phyloP scores from a whole-genome alignment of 2,329 filamentous ascomycete genomes.

The Penicillium brevicompactum region DNA sequence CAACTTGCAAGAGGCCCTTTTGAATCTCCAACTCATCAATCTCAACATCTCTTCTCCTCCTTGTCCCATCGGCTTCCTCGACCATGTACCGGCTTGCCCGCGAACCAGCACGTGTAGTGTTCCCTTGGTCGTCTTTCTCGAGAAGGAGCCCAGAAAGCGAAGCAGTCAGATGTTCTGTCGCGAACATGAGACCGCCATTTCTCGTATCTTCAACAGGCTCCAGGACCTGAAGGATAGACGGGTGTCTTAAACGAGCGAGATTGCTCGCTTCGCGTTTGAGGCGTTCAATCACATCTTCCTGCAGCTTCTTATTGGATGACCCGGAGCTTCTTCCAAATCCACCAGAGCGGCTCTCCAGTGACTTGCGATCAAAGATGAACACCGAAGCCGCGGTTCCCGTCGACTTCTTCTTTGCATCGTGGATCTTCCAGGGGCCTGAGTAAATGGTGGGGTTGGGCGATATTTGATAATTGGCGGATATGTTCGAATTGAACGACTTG shows the following conservation, averaged over 20 bases:
- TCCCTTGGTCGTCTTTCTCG: conserved; percentile 88
- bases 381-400: conserved; percentile 87
- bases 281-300: conserved; percentile 88
- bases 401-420: conserved; percentile 95
- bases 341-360: conserved; percentile 69
- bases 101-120: conserved; percentile 66
- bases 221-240: conserved; percentile 86
- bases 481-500: conserved; percentile 93
- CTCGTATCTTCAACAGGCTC: conserved; percentile 95
- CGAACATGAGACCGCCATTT: conserved; percentile 90
- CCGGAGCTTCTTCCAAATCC: conserved; percentile 63
- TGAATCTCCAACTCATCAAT: conserved; percentile 98
- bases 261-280: conserved; percentile 90
- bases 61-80: conserved; percentile 73
- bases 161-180: conserved; percentile 86
- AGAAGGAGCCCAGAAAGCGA: conserved; percentile 80
- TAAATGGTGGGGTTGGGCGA: conserved; percentile 73
- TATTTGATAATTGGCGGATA: conserved; percentile 86
- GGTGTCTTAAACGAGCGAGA: conserved; percentile 84
- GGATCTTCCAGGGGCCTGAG: conserved; percentile 94
- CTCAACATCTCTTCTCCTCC: conserved; percentile 77
- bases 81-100: conserved; percentile 78
- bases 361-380: conserved; percentile 92
- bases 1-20: conserved; percentile 89
- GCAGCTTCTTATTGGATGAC: conserved; percentile 72